Evolutionary conservation across 345 rosid species (phyloP).

Genomic region (Turnera subulata): DNA sequence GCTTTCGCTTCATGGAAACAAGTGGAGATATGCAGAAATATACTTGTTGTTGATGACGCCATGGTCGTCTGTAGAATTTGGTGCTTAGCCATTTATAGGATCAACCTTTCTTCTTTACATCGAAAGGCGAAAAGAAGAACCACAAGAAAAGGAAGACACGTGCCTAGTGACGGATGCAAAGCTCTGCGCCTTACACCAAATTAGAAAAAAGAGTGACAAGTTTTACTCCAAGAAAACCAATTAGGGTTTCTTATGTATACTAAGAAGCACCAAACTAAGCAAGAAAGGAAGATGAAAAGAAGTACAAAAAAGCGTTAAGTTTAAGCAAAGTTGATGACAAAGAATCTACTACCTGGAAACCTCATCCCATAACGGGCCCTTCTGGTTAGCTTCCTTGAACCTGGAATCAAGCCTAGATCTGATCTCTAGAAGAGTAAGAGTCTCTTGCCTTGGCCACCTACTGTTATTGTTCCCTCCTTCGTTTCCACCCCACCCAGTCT

Average conservation of each 20-base stretch:
- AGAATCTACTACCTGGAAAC: conserved; percentile 68
- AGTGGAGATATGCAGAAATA: too few species aligned
- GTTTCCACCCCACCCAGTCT: conserved; percentile 14
- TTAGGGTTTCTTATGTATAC: conserved; percentile 11
- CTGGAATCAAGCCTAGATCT: conserved; percentile 93
- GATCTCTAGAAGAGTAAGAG: conserved; percentile 91
- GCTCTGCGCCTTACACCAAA: too few species aligned
- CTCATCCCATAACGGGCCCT: conserved; percentile 96
- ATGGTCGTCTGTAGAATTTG: too few species aligned
- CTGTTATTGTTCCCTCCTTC: conserved; percentile 48
- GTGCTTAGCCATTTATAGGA: too few species aligned
- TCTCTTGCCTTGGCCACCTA: conserved; percentile 98
- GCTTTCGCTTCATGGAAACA: too few species aligned
- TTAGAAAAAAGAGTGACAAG: too few species aligned
- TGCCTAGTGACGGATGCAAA: too few species aligned
- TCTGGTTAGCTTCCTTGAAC: conserved; percentile 94
- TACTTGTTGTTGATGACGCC: too few species aligned
- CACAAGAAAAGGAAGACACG: too few species aligned
- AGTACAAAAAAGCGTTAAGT: background rate
- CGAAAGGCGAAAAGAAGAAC: too few species aligned
- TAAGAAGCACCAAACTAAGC: background rate
- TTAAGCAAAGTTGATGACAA: background rate
- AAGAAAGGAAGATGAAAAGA: background rate
- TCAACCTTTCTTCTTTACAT: too few species aligned
- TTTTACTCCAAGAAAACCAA: background rate